Base-by-base conservation (phyloP, 345 rosid species). In the Erodium maritimum region DNA sequence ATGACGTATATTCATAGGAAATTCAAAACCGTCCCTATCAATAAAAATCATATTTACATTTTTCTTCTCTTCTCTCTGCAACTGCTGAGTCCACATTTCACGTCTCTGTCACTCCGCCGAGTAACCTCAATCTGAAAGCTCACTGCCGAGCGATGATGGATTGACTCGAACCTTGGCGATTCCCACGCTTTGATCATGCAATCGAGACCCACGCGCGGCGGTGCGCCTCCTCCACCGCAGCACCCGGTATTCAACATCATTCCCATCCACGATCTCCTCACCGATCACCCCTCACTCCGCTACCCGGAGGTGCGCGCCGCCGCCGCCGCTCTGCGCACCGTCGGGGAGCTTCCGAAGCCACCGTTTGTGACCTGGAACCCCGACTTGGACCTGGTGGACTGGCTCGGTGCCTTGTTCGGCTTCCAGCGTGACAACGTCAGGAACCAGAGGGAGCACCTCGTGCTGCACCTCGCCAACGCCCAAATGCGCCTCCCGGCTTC, bases 371-470 rank as follows among this genome's bases (percentile, higher is more conserved):
- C 61, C 22, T 75, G 82, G 87, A 67, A 66, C 34, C 61, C 77
- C 6, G 69, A 68, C 61, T 20, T 52, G 82, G 97, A 90, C 84
- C 65, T 87, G 61, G 61, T 90, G 74, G 95, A 87, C 80, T 90
- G 95, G 97, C 67, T 90, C 5, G 84, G 84, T 2, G 19, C 54
- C 13, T 69, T 73, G 29, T 90, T 87, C 57, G 94, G 95, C 11
- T 90, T 90, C 66, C 97, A 87, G 51, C 61, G 52, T 17, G 97
- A 80, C 58, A 90, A 72, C 81, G 90, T 87, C 0, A 57, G 82
- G 73, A 87, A 90, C 73, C 97, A 90, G 73, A 51, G 97, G 57
- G 97, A 90, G 70, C 80, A 90, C 72, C 68, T 90, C 52, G 97
- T 90, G 19, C 97, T 90, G 52, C 97, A 87, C 76, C 68, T 90